Evolutionary conservation across 495 filamentous ascomycete genomes (phyloP), one percentile per base, ranked within the genome.

Genomic region (Tetracladium setigerum): DNA sequence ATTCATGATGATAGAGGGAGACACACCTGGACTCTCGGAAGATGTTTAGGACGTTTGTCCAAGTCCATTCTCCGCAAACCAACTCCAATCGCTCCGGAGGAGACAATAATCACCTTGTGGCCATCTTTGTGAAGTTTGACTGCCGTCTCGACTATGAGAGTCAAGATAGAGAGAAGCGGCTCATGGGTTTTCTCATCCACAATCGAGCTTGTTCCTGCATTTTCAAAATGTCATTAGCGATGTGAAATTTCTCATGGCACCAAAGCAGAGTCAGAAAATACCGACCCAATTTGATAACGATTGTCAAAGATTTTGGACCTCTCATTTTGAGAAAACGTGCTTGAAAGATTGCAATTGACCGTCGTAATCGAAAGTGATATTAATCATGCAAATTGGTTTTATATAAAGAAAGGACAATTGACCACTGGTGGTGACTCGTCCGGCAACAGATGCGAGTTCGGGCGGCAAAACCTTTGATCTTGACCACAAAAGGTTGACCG

Each of bases 161-260:
- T 86, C 42, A 98, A 68, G 47, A 88, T 95, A 8, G 89, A 94
- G 16, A 97, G 74, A 27, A 95, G 78, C n/a, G 94, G 94, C 52
- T 95, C 85, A 66, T 97, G 92, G n/a, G 86, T 95, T 55, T 82
- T 87, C 62, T 98, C 92, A 64, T 96, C 86, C 41, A 97, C 92
- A 54, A 98, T 96, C 12, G 92, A 98, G 67, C 89, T 95, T 18
- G 92, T 96, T 53, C 92, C 92, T 98, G 17, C 19, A 47, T 27
- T 68, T 75, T n/a, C 30, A 14, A 37, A 9, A 37, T 37, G 5
- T 37, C 34, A 33, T 49, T 33, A 54, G 45, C 34, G 13, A 18
- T 41, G 38, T 33, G 30, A 17, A 30, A 41, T 30, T 19, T 33
- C 37, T 19, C 19, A 27, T 3, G n/a, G 30, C 1, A 14, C 4